These are phyloP conservation scores for Volvox reticuliferus DNA, from an alignment of 139 green algal species.

Conservation along the genomic window DNA sequence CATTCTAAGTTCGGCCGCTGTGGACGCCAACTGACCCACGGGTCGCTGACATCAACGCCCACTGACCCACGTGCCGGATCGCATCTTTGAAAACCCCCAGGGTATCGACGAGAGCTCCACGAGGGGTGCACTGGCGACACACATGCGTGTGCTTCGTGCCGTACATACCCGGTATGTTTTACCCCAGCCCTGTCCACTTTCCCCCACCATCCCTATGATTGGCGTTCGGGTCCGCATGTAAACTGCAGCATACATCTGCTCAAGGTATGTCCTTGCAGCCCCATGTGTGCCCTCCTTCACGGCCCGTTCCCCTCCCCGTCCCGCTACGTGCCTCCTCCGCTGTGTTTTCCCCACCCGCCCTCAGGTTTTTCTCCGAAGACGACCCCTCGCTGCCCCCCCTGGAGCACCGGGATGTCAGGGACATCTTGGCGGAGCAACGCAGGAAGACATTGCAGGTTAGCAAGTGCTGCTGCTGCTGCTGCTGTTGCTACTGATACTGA, in stretches of 20 bases:
- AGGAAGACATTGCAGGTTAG: conserved; percentile 35
- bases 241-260: too few species aligned
- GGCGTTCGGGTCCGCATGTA: too few species aligned
- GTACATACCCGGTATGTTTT: conserved; percentile 58
- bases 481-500: too few species aligned
- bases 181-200: not conserved
- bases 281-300: too few species aligned
- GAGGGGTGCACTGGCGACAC: conserved; percentile 64
- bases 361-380: conserved; percentile 39
- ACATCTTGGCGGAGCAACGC: conserved; percentile 28
- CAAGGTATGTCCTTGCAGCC: too few species aligned
- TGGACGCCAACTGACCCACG: not conserved
- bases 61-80: too few species aligned
- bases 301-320: too few species aligned
- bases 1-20: too few species aligned
- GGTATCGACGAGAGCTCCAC: conserved; percentile 72
- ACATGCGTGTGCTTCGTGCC: conserved; percentile 64
- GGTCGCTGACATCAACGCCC: not conserved
- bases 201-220: too few species aligned
- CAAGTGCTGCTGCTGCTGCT: too few species aligned
- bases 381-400: conserved; percentile 39
- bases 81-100: not conserved
- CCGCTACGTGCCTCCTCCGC: too few species aligned
- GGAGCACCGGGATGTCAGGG: conserved; percentile 47
- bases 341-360: too few species aligned